These are phyloP conservation scores for Aurantiochytrium sp. DNA, from an alignment of 108 stramenopile genomes.

Conservation along the genomic window DNA sequence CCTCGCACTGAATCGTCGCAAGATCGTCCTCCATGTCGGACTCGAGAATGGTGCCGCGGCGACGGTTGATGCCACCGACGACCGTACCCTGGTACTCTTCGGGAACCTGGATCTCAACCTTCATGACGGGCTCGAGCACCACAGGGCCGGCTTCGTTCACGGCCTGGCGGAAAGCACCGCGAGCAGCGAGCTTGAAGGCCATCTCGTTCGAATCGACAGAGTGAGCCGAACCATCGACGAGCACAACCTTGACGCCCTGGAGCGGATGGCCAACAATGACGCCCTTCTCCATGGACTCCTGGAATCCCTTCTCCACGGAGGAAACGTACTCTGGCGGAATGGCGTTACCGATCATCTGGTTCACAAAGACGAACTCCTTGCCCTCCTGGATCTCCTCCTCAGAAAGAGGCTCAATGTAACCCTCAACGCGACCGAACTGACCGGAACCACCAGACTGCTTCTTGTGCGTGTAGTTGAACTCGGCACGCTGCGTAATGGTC, in stretches of 20 bases:
- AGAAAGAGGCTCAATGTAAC: constrained; percentile 78
- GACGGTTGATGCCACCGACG: constrained; percentile 79
- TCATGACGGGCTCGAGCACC: constrained; percentile 93
- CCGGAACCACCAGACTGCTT: constrained; percentile 97
- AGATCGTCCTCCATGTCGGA: constrained; percentile 75
- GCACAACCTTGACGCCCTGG: constrained; percentile 62
- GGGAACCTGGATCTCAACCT: constrained; percentile 79
- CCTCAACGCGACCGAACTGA: constrained; percentile 92
- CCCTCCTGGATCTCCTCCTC: constrained; percentile 51
- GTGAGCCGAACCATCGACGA: constrained; percentile 79
- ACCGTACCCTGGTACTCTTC: constrained; percentile 93
- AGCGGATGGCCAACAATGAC: constrained; percentile 82
- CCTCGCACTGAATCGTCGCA: constrained; percentile 69
- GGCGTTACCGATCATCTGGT: constrained; percentile 83
- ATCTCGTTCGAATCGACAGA: constrained; percentile 94
- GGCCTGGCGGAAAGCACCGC: constrained; percentile 78
- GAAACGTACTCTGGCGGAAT: constrained; percentile 95
- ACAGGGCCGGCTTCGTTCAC: constrained; percentile 72
- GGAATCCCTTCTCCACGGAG: constrained; percentile 85
- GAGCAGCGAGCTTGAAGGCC: constrained; percentile 91
- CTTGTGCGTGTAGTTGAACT: constrained; percentile 96
- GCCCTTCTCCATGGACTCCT: constrained; percentile 81
- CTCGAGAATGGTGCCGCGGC: constrained; percentile 87
- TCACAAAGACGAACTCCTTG: constrained; percentile 67
- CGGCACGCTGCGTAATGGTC: constrained; percentile 66